Evolutionary conservation across 176 grass and related monocot species (phyloP), one percentile per base, ranked within the genome.

Genomic region (Carex cristatella): DNA sequence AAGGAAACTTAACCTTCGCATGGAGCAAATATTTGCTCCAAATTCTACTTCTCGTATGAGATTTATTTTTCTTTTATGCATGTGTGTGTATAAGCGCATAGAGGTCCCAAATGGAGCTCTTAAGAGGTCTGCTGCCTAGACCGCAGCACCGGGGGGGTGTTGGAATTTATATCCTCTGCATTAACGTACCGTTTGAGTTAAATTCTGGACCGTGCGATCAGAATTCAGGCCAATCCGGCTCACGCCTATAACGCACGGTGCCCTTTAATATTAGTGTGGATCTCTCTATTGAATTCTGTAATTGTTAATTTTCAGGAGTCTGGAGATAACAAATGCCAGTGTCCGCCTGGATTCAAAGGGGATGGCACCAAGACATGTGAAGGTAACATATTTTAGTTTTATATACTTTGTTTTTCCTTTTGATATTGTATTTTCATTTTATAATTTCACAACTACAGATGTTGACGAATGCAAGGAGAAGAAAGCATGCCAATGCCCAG

Each of bases 401-500:
- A 75, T 85, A 19, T 68, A 81, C 30, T 65, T 19, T 48, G 23
- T 12, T 66, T 59, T 61, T 16, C 61, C 32, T 28, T 64, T 86
- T 8, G 23, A 28, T 79, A 55, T 60, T 9, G n/a, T 46, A 61
- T 44, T 78, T 51, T 38, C 49, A 86, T 56, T 80, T 11, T 48
- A 44, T 70, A 46, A 28, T 73, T 71, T 27, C n/a, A 4, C 37
- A 84, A 40, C 27, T 68, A 46, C 62, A 84, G 87, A 89, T 79
- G 56, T 88, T 19, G 87, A 88, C 19, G 87, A 88, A 84, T 88
- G 87, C 69, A 88, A 80, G 62, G 81, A 88, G 59, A 88, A 88
- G 48, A 84, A 65, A 61, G 87, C 81, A 67, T 88, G 87, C 16
- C 87, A 88, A 55, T 88, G 87, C 72, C 61, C 60, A 40, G 81